These are phyloP conservation scores for Fusarium tupiense DNA, from an alignment of 2,329 filamentous ascomycete species.

Conservation along the genomic window DNA sequence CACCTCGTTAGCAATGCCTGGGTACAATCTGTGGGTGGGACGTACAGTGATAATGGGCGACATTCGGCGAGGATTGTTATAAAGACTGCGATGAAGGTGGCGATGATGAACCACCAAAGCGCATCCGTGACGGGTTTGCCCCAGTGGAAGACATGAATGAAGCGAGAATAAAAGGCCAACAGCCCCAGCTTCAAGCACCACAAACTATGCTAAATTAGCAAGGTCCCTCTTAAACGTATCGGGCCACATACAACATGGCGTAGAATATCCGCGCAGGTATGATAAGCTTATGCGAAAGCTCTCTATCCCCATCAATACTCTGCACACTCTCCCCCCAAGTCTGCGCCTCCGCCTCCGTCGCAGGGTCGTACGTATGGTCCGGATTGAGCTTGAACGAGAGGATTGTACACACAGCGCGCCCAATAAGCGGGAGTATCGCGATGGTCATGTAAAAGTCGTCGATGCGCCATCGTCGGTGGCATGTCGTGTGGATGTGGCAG, in stretches of 20 bases:
- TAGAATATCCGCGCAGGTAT: slow-evolving; percentile 45
- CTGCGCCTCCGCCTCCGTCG: slow-evolving; percentile 34
- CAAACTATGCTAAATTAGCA: slow-evolving; percentile 36
- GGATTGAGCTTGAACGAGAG: slow-evolving; percentile 43
- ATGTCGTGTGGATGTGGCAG: slow-evolving; percentile 41
- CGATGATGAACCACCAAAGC: slow-evolving; percentile 43
- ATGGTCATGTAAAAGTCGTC: slow-evolving; percentile 48
- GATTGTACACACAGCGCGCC: slow-evolving; percentile 40
- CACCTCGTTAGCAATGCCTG: background rate
- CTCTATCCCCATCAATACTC: slow-evolving; percentile 31
- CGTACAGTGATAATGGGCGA: slow-evolving; percentile 40
- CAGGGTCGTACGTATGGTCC: slow-evolving; percentile 36
- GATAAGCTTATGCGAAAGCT: slow-evolving; percentile 42
- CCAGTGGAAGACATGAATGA: slow-evolving; percentile 40
- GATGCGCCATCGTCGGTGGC: slow-evolving; percentile 46
- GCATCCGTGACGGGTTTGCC: slow-evolving; percentile 34
- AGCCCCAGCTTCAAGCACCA: slow-evolving; percentile 46
- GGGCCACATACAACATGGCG: slow-evolving; percentile 42
- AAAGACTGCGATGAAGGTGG: slow-evolving; percentile 42
- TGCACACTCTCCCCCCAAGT: slow-evolving; percentile 18
- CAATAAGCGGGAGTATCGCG: slow-evolving; percentile 44
- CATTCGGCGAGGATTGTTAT: slow-evolving; percentile 44
- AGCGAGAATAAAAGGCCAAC: slow-evolving; percentile 46
- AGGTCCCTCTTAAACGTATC: too few species aligned
- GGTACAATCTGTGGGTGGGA: accelerated